Percentiles rank a stretch among this genome's conserved stretches.
Evolutionary conservation across 805 yeast species (phyloP).

Genomic region (Candida alai): DNA sequence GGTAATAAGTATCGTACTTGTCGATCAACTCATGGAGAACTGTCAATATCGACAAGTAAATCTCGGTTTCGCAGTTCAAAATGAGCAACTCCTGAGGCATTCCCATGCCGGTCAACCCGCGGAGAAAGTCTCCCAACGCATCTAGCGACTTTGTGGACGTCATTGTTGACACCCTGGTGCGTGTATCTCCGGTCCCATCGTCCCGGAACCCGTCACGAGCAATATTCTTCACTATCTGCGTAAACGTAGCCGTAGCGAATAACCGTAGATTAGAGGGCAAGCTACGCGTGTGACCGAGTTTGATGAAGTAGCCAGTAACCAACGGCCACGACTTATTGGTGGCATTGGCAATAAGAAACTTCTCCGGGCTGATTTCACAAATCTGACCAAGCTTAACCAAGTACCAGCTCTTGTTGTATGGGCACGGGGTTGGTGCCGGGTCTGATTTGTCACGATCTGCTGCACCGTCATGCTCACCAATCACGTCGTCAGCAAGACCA

Average conservation of each 20-base stretch:
- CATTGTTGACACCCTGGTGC: slow-evolving; percentile 10
- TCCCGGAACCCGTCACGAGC: slow-evolving; percentile 39
- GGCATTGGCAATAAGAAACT: slow-evolving; percentile 44
- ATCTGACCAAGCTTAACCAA: slow-evolving; percentile 52
- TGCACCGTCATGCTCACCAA: slow-evolving; percentile 6
- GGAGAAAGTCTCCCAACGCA: slow-evolving; percentile 45
- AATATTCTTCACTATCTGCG: slow-evolving; percentile 41
- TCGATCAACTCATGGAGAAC: slow-evolving; percentile 73
- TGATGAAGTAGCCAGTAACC: slow-evolving; percentile 44
- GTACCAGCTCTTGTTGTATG: slow-evolving; percentile 54
- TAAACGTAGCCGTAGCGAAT: slow-evolving; percentile 49
- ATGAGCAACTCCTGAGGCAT: slow-evolving; percentile 40
- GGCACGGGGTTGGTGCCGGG: slow-evolving; percentile 32
- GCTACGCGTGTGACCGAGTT: slow-evolving; percentile 41
- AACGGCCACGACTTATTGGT: slow-evolving; percentile 43
- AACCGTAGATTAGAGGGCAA: slow-evolving; percentile 42
- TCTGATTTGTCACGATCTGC: slow-evolving; percentile 5
- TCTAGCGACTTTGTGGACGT: slow-evolving; percentile 48
- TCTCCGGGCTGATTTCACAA: slow-evolving; percentile 46
- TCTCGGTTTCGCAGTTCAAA: slow-evolving; percentile 61
- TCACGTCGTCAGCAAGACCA: slow-evolving; percentile 33
- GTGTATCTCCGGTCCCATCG: slow-evolving; percentile 11
- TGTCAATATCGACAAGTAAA: slow-evolving; percentile 56
- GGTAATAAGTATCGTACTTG: slow-evolving; percentile 60
- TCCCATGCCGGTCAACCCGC: slow-evolving; percentile 35